Conservation (phyloP, 345 rosid genomes). For the Euphorbia pulcherrima region DNA sequence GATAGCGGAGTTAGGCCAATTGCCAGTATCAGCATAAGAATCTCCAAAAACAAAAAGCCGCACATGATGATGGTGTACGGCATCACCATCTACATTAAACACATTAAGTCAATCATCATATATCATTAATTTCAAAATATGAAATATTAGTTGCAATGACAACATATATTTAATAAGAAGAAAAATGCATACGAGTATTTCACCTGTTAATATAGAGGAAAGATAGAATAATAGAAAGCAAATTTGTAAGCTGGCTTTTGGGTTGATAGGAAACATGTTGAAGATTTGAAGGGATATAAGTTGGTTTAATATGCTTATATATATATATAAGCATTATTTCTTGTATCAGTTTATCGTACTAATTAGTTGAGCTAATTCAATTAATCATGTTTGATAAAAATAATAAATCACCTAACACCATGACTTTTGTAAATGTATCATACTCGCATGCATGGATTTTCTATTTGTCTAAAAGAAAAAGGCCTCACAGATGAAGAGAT, state of each 20-base stretch:
- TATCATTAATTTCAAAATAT: too few species aligned
- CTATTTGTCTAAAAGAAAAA: too few species aligned
- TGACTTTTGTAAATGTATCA: too few species aligned
- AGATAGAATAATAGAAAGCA: neutral
- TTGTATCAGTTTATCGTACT: too few species aligned
- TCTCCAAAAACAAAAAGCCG: slow-evolving; percentile 73
- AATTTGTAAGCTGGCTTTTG: neutral
- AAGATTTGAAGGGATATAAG: neutral
- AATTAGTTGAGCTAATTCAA: too few species aligned
- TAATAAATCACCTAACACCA: too few species aligned
- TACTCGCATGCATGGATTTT: too few species aligned
- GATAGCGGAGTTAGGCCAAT: slow-evolving; percentile 27
- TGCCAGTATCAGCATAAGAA: slow-evolving; percentile 68
- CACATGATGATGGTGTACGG: neutral
- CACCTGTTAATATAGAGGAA: neutral
- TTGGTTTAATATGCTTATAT: too few species aligned
- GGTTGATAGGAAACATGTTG: neutral
- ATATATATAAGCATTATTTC: too few species aligned
- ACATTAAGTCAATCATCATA: neutral
- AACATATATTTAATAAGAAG: neutral
- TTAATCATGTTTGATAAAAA: too few species aligned
- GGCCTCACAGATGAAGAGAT: too few species aligned
- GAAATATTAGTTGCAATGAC: neutral
- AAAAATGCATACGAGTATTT: neutral
- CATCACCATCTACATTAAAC: neutral